phyloP scores from a whole-genome alignment of 2,329 filamentous ascomycete genomes.

The Cordyceps tenuipes region DNA sequence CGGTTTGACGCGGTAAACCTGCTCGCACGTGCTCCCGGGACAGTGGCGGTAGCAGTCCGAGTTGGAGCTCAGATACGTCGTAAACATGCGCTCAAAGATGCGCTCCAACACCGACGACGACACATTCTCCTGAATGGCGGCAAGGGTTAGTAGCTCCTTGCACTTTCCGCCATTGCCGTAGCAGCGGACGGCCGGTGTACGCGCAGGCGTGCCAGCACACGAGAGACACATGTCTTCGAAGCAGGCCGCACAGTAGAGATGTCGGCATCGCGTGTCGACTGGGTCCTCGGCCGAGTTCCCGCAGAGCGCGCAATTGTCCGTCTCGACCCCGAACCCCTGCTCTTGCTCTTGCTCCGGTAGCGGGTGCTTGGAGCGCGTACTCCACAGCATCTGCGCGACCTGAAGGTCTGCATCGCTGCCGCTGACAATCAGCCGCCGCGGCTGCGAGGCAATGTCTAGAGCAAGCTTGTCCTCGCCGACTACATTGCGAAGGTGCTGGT shows the following conservation, averaged over 20 bases:
- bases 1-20: slow-evolving; percentile 3
- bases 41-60: slow-evolving; percentile 5
- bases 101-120: slow-evolving; percentile 4
- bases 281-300: background rate
- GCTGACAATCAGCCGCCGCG: slow-evolving; percentile 1
- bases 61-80: slow-evolving; percentile 3
- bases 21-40: slow-evolving; percentile 5
- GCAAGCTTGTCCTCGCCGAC: slow-evolving; percentile 7
- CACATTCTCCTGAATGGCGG: background rate
- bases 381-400: background rate
- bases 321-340: background rate
- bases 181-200: background rate
- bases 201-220: background rate
- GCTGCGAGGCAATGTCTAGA: slow-evolving; percentile 4
- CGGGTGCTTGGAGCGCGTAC: background rate
- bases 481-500: background rate
- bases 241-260: slow-evolving; percentile 4
- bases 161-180: slow-evolving; percentile 8
- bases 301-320: background rate
- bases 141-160: background rate
- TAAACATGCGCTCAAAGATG: slow-evolving; percentile 4
- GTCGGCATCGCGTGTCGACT: background rate
- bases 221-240: slow-evolving; percentile 12
- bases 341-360: background rate
- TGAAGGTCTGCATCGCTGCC: slow-evolving; percentile 2